These are phyloP conservation scores for Marasmius sp. DNA, from an alignment of 1,284 basidiomycete genomes.

Conservation along the genomic window DNA sequence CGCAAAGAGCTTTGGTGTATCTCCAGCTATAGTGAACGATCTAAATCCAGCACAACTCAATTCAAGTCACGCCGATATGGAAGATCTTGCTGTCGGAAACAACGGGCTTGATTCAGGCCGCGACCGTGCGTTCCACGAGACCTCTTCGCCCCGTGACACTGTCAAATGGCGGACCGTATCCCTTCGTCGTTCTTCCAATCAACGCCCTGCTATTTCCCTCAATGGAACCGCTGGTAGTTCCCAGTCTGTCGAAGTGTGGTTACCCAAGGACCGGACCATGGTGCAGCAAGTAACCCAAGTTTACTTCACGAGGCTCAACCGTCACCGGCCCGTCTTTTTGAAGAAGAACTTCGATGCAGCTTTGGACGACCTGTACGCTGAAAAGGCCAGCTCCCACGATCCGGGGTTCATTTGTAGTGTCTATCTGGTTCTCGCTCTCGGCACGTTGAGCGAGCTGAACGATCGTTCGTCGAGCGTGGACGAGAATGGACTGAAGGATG, in stretches of 20 bases:
- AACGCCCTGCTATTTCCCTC: slow-evolving; percentile 27
- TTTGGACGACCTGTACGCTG: slow-evolving; percentile 65
- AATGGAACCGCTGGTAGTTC: slow-evolving; percentile 26
- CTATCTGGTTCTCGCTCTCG: slow-evolving; percentile 75
- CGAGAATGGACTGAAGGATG: slow-evolving; percentile 20
- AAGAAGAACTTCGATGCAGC: slow-evolving; percentile 63
- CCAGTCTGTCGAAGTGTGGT: slow-evolving; percentile 55
- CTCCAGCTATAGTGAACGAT: slow-evolving; percentile 64
- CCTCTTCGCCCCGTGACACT: slow-evolving; percentile 59
- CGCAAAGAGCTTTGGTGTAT: slow-evolving; percentile 77
- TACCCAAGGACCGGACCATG: slow-evolving; percentile 74
- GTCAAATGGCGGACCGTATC: slow-evolving; percentile 58
- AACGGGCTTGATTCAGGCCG: slow-evolving; percentile 67
- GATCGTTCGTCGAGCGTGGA: slow-evolving; percentile 33
- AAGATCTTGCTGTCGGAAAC: slow-evolving; percentile 75
- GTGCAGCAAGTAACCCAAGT: slow-evolving; percentile 59
- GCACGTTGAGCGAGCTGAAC: slow-evolving; percentile 78
- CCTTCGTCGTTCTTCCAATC: slow-evolving; percentile 44
- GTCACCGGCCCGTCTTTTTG: slow-evolving; percentile 73
- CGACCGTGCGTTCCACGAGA: slow-evolving; percentile 56
- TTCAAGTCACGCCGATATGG: slow-evolving; percentile 42
- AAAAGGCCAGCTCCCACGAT: slow-evolving; percentile 49
- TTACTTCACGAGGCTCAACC: slow-evolving; percentile 74
- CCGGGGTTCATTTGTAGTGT: slow-evolving; percentile 75
- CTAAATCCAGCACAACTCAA: slow-evolving; percentile 48